Evolutionary conservation across 129 eudicot genomes (phyloP).

Genomic region (Solidago caesia): DNA sequence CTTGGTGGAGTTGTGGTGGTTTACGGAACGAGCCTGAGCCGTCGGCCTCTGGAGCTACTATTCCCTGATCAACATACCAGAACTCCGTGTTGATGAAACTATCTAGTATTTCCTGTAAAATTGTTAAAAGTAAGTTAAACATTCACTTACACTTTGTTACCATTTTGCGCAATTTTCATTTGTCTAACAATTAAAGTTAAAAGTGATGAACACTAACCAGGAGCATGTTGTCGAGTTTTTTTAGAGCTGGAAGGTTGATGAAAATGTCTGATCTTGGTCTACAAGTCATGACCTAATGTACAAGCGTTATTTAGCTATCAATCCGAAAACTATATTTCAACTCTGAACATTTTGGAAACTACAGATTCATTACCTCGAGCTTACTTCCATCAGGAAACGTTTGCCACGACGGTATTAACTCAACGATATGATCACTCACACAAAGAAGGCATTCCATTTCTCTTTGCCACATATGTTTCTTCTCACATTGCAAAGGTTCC

Average conservation of each 20-base stretch:
- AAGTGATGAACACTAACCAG: slow-evolving; percentile 46
- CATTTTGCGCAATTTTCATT: neutral
- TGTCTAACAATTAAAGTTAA: neutral
- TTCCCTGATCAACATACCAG: slow-evolving; percentile 96
- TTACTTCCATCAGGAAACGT: slow-evolving; percentile 85
- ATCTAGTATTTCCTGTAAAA: slow-evolving; percentile 74
- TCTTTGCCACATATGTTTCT: slow-evolving; percentile 88
- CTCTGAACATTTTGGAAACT: neutral
- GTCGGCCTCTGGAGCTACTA: slow-evolving; percentile 55
- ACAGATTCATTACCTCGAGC: slow-evolving; percentile 58
- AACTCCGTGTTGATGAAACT: slow-evolving; percentile 72
- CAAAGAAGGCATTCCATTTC: slow-evolving; percentile 90
- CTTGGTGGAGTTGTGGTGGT: slow-evolving; percentile 74
- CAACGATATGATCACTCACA: slow-evolving; percentile 89
- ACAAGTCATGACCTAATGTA: slow-evolving; percentile 72
- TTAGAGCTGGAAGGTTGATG: slow-evolving; percentile 88
- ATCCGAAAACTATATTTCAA: neutral
- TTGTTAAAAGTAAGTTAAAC: neutral
- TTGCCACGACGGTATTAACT: slow-evolving; percentile 84
- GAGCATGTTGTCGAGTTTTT: slow-evolving; percentile 89
- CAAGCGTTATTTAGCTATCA: neutral
- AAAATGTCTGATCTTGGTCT: slow-evolving; percentile 74
- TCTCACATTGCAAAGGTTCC: slow-evolving; percentile 72
- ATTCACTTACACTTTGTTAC: too few species aligned
- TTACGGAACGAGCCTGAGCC: slow-evolving; percentile 80